Conservation (phyloP, 495 filamentous ascomycete genomes). For the Chaetomium fimeti region DNA sequence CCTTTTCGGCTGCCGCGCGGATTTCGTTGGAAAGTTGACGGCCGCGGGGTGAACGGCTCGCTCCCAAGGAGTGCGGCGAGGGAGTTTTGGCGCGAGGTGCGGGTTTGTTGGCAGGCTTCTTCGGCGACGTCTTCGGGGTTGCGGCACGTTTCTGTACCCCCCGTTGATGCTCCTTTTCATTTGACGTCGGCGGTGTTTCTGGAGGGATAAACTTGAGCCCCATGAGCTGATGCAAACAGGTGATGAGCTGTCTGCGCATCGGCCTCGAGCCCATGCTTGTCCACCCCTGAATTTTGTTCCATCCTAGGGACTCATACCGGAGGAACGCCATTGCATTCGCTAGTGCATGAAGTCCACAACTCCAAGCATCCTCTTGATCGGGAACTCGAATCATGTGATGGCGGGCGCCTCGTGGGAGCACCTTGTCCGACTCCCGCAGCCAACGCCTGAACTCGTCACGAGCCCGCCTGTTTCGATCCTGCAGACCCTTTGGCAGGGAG, state of each 20-base stretch:
- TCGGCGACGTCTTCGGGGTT: background rate
- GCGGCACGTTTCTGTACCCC: no score
- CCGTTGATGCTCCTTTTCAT: background rate
- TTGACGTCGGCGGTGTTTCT: background rate
- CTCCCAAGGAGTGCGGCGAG: background rate
- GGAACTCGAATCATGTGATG: background rate
- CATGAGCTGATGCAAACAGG: conserved; percentile 5
- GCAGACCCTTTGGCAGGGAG: background rate
- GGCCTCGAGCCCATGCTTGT: background rate
- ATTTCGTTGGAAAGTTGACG: background rate
- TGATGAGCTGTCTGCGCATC: background rate
- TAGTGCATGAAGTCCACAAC: conserved; percentile 25
- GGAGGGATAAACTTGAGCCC: background rate
- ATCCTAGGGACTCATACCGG: conserved; percentile 22
- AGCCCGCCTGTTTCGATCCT: background rate
- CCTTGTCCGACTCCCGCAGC: background rate
- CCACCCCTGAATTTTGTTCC: conserved; percentile 12
- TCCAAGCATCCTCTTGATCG: conserved; percentile 17
- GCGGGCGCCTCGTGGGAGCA: background rate
- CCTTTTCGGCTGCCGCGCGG: background rate
- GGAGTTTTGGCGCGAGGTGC: background rate
- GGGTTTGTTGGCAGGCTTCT: background rate
- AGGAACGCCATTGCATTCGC: conserved; percentile 24
- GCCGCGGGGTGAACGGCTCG: background rate
- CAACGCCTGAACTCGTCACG: background rate